Evolutionary conservation across 495 filamentous ascomycete genomes (phyloP), one percentile per base, ranked within the genome.

Genomic region (Xylaria scruposa): DNA sequence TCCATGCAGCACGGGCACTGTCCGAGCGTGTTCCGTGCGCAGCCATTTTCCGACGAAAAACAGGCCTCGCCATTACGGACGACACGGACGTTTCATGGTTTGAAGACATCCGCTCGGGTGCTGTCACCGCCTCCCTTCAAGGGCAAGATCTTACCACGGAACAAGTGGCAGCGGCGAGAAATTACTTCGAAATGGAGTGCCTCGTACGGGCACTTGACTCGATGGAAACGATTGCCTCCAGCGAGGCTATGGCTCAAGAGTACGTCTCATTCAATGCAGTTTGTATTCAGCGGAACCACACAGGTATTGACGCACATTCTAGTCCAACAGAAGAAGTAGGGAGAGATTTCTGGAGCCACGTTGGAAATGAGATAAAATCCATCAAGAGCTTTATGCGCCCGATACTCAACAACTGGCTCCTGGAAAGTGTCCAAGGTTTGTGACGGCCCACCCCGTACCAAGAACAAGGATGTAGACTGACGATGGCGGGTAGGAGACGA

Each of bases 171-270:
- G 84, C 90, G 62, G 88, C 90, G 1, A 85, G 86, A 46, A 88
- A 87, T n/a, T 91, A 92, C 78, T 87, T 87, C 70, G 93, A 95
- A 73, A 86, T 97, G 46, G 91, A 95, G 79, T 84, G 85, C 63
- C 82, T 97, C 36, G 88, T 92, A 51, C 80, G 85, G 31, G 88
- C 87, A 2, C 85, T 97, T 68, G 88, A 91, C 76, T 80, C 87
- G 4, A 81, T 97, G 77, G 89, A 93, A 76, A 84, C 84, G 1
- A 71, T 85, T 24, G 83, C 82, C 12, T 85, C 84, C 4, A 74
- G 87, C 56, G 82, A 82, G 44, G 79, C 76, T n/a, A 67, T 85
- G 38, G 78, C 75, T 65, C 81, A 82, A 62, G 81, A 85, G 84
- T 85, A 80, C 56, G 80, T 77, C 59, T 59, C 19, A 33, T 19